Evolutionary conservation across 768 basidiomycete species (phyloP).

Genomic region (Russula sp.): DNA sequence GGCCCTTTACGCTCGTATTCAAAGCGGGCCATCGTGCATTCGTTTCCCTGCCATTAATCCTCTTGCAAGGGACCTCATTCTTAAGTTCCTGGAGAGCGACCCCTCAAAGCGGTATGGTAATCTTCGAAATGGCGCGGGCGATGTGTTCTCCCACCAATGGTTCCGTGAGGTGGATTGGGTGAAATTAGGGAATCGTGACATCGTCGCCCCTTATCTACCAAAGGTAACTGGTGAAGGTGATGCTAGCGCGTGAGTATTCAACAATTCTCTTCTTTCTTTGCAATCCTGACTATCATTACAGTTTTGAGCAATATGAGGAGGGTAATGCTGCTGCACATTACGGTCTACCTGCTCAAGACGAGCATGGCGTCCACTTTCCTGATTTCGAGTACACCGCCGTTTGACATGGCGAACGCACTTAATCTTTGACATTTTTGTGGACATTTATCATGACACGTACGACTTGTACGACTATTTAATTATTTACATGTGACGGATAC

Average conservation of each 20-base stretch:
- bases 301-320: slow-evolving; percentile 76
- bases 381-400: slow-evolving; percentile 68
- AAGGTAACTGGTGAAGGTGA: slow-evolving; percentile 91
- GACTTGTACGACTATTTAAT: slow-evolving; percentile 19
- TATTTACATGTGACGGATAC: slow-evolving; percentile 10
- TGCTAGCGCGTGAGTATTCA: slow-evolving; percentile 75
- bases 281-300: slow-evolving; percentile 28
- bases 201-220: slow-evolving; percentile 92
- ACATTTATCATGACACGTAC: slow-evolving; percentile 14
- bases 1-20: slow-evolving; percentile 87
- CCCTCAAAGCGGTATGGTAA: slow-evolving; percentile 88
- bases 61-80: slow-evolving; percentile 81
- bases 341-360: slow-evolving; percentile 52
- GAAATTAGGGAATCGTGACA: slow-evolving; percentile 72
- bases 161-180: slow-evolving; percentile 93
- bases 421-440: not conserved
- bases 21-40: slow-evolving; percentile 64
- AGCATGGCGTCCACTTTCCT: slow-evolving; percentile 64
- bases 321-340: slow-evolving; percentile 58
- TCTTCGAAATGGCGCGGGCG: slow-evolving; percentile 77
- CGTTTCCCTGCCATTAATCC: slow-evolving; percentile 76
- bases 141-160: slow-evolving; percentile 92
- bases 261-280: not conserved
- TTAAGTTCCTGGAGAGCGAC: slow-evolving; percentile 86
- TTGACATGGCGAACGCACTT: slow-evolving; percentile 3